Evolutionary conservation across 306 rosid genomes (phyloP).

Genomic region (Myrica gale): DNA sequence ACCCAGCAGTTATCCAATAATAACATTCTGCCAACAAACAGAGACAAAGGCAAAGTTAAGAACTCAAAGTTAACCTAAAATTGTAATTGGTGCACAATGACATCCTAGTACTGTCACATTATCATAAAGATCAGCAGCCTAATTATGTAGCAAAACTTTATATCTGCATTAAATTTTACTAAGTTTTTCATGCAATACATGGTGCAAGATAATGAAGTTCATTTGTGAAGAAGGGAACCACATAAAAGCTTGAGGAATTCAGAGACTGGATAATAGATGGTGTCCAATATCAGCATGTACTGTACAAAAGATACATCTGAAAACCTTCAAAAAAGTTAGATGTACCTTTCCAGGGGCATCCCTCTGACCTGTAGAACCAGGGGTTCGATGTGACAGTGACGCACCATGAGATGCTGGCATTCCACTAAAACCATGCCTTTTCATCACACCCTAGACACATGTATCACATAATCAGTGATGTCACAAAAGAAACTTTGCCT

Average conservation of each 20-base stretch:
- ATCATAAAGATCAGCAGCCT: too few relatives aligned
- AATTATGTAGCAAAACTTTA: too few relatives aligned
- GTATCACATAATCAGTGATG: conserved; percentile 16
- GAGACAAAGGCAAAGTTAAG: background rate
- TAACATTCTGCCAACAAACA: background rate
- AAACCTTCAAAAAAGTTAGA: conserved; percentile 12
- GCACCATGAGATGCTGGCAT: conserved; percentile 77
- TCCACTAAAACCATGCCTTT: conserved; percentile 49
- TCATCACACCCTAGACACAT: conserved; percentile 72
- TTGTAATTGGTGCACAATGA: background rate
- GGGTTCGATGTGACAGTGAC: conserved; percentile 55
- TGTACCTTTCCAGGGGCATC: conserved; percentile 74
- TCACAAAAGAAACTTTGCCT: background rate
- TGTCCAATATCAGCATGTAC: background rate
- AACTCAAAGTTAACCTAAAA: background rate
- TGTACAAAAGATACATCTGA: background rate
- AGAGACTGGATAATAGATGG: background rate
- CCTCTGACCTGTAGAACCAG: conserved; percentile 77
- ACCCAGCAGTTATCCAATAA: background rate
- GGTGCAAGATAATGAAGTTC: background rate
- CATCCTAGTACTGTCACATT: too few relatives aligned
- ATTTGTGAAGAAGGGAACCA: background rate
- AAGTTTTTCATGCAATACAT: background rate
- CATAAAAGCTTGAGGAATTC: too few relatives aligned
- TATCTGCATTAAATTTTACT: background rate